Evolutionary conservation across 202 grass and related monocot species (phyloP).

Genomic region (Schoenoplectus triqueter): DNA sequence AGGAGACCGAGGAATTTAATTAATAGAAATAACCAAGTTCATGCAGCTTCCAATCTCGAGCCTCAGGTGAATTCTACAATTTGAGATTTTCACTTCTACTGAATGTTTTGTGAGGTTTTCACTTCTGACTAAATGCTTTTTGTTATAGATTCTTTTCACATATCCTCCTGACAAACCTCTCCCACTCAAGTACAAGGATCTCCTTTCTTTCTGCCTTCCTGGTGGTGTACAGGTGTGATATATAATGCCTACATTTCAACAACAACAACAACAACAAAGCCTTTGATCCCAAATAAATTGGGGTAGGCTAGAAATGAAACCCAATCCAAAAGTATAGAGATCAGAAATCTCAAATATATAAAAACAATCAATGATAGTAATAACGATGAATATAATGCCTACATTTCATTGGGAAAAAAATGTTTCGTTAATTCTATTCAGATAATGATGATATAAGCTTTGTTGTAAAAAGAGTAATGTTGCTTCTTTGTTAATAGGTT

Average conservation of each 20-base stretch:
- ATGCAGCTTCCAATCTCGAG: conserved; percentile 83
- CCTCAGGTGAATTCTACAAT: conserved; percentile 71
- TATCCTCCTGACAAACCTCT: conserved; percentile 89
- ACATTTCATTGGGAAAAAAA: conserved; percentile 16
- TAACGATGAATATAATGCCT: neutral
- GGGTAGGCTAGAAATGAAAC: too few relatives aligned
- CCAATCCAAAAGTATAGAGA: too few relatives aligned
- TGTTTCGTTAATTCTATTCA: conserved; percentile 39
- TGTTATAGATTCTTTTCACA: conserved; percentile 87
- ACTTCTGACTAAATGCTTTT: conserved; percentile 24
- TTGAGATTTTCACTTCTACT: neutral
- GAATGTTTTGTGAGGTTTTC: conserved; percentile 30
- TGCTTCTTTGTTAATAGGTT: conserved; percentile 62
- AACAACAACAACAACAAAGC: too few relatives aligned
- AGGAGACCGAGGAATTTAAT: conserved; percentile 75
- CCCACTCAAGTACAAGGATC: conserved; percentile 96
- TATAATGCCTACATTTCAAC: neutral
- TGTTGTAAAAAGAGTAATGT: conserved; percentile 19
- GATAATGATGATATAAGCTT: conserved; percentile 25
- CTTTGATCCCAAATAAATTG: too few relatives aligned
- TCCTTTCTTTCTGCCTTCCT: conserved; percentile 95
- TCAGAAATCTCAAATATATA: too few relatives aligned
- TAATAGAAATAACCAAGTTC: conserved; percentile 78
- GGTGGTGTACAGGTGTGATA: conserved; percentile 80
- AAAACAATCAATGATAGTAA: neutral